Evolutionary conservation across 805 yeast species (phyloP).

Genomic region (Pichia californica): DNA sequence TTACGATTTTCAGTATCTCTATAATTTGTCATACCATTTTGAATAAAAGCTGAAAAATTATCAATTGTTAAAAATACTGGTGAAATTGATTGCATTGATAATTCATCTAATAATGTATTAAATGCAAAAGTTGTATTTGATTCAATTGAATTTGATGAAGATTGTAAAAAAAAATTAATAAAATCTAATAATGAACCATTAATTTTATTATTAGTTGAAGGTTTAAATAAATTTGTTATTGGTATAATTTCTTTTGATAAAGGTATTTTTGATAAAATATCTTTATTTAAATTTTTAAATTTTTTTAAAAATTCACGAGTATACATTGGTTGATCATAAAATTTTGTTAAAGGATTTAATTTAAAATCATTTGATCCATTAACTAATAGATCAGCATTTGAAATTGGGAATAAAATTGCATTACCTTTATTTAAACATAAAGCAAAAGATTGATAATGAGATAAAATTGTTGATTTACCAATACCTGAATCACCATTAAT

Average conservation of each 20-base stretch:
- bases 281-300: conserved; percentile 40
- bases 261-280: conserved; percentile 29
- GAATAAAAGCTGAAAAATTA: conserved; percentile 58
- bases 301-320: conserved; percentile 53
- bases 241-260: conserved; percentile 19
- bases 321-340: conserved; percentile 76
- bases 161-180: conserved; percentile 20
- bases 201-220: conserved; percentile 12
- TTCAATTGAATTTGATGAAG: conserved; percentile 16
- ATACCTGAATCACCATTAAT: conserved; percentile 68
- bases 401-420: conserved; percentile 53
- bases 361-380: conserved; percentile 71
- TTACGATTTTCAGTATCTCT: conserved; percentile 47
- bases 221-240: conserved; percentile 15
- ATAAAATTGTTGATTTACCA: conserved; percentile 69
- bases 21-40: conserved; percentile 52
- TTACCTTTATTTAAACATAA: conserved; percentile 24
- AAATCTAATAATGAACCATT: conserved; percentile 38
- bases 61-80: conserved; percentile 72
- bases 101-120: conserved; percentile 47
- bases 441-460: conserved; percentile 60
- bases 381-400: conserved; percentile 53
- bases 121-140: conserved; percentile 40
- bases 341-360: conserved; percentile 39
- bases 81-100: conserved; percentile 39